Evolutionary conservation across 805 yeast species (phyloP).

Genomic region (Kregervanrija fluxuum): DNA sequence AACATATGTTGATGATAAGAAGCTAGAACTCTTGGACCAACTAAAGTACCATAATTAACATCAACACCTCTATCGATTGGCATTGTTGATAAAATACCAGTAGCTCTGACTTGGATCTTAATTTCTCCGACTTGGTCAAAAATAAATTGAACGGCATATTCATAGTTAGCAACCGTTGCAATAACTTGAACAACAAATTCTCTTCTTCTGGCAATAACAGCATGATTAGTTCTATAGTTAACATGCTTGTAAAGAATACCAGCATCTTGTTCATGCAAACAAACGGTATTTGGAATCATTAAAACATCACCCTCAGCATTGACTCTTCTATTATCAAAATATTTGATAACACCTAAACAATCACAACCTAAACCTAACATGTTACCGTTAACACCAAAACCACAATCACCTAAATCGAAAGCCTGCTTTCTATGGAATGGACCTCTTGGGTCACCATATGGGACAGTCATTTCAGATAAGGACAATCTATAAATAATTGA

Average conservation of each 20-base stretch:
- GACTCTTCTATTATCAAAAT: slow-evolving; percentile 55
- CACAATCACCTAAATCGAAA: slow-evolving; percentile 80
- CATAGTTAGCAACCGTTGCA: slow-evolving; percentile 82
- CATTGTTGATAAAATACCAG: slow-evolving; percentile 82
- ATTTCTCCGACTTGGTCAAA: slow-evolving; percentile 75
- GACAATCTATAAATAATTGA: slow-evolving; percentile 67
- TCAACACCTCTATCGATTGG: slow-evolving; percentile 63
- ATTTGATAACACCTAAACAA: slow-evolving; percentile 73
- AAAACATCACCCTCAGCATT: slow-evolving; percentile 55
- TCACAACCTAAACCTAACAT: slow-evolving; percentile 68
- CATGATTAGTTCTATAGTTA: slow-evolving; percentile 64
- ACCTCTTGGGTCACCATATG: slow-evolving; percentile 78
- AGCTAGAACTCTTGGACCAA: slow-evolving; percentile 77
- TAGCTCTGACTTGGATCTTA: slow-evolving; percentile 73
- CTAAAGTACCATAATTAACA: slow-evolving; percentile 61
- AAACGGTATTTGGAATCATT: slow-evolving; percentile 60
- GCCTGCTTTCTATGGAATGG: slow-evolving; percentile 86
- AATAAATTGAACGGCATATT: slow-evolving; percentile 64
- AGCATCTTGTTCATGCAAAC: slow-evolving; percentile 76
- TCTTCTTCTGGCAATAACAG: slow-evolving; percentile 73
- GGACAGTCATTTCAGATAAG: slow-evolving; percentile 80
- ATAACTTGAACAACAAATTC: slow-evolving; percentile 74
- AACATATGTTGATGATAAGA: slow-evolving; percentile 80
- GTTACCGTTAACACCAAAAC: slow-evolving; percentile 71
- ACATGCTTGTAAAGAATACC: slow-evolving; percentile 74